Conservation (phyloP, 176 grass and related monocot species). For the Carex parvula region DNA sequence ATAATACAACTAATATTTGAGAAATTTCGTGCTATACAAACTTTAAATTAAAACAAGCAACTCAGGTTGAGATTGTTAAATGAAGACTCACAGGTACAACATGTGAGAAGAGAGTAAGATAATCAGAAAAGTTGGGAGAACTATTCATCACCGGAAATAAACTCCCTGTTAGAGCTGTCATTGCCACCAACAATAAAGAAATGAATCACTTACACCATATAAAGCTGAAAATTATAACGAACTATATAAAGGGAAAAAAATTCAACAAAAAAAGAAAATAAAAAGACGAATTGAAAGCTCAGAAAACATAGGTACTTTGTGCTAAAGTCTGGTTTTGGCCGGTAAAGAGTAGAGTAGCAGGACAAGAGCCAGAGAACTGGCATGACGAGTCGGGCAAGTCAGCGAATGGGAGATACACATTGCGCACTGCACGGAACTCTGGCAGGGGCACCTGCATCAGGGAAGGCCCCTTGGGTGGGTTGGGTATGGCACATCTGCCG, state of each 20-base stretch:
- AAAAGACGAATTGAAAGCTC: not conserved
- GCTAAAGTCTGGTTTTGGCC: conserved; percentile 59
- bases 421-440: conserved; percentile 37
- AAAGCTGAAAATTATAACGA: conserved; percentile 8
- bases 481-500: conserved; percentile 54
- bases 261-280: not conserved
- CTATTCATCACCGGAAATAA: conserved; percentile 42
- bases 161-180: conserved; percentile 48
- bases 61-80: not conserved
- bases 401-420: conserved; percentile 5
- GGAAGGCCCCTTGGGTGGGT: conserved; percentile 51
- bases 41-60: not conserved
- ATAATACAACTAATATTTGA: not conserved
- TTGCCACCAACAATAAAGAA: not conserved
- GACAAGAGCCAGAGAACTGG: conserved; percentile 47
- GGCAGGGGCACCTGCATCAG: conserved; percentile 59
- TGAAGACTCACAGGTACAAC: conserved; percentile 53
- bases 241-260: not conserved
- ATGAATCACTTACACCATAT: not conserved
- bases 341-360: conserved; percentile 53
- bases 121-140: conserved; percentile 55
- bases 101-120: conserved; percentile 40
- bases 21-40: not conserved
- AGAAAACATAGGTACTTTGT: conserved; percentile 37
- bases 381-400: conserved; percentile 52